Evolutionary conservation across 1,284 basidiomycete genomes (phyloP), one percentile per base, ranked within the genome.

Genomic region (Papiliotrema flavescens): DNA sequence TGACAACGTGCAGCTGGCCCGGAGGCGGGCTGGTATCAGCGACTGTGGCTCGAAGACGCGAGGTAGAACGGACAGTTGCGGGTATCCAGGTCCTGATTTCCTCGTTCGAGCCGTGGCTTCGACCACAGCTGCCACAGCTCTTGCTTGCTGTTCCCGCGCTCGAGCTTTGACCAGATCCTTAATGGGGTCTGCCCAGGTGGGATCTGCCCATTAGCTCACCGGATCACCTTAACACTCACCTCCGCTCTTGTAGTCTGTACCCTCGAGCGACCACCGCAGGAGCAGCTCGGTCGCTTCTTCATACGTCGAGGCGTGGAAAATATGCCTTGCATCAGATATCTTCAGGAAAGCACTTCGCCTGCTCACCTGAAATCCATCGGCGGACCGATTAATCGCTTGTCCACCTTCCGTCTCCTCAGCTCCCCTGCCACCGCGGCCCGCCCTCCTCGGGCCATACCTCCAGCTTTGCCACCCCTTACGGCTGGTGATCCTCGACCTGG

Each of bases 231-330:
- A 32, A 32, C 8, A 15, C 51, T 14, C 64, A 91, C 90, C 88
- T 78, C 88, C 89, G 42, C 94, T 78, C 78, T 96, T 97, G 58
- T 64, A 57, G 13, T 90, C 91, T 67, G 93, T 78, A 35, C 90
- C 88, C 75, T 97, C 92, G 45, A 88, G 85, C 35, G 89, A 87
- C 93, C 94, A 96, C 58, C 90, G 82, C 62, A 84, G 85, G 51
- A 97, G 83, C 55, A 97, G 82, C 32, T 88, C 90, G 70, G 90
- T 89, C 28, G 90, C 86, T 74, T 97, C 90, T 76, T 92, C 90
- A 22, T 85, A 89, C 75, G 95, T 90, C 54, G 90, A 93, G 19
- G 94, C 91, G 77, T 97, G 93, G 22, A 94, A 86, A 57, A 95
- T 82, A 76, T 97, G 94, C 49, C 91, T 94, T 66, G 35, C 8